A percentile compares a stretch with the other conserved stretches of the same genome.
Evolutionary conservation across 768 basidiomycete genomes (phyloP).

Genomic region (Tricholoma furcatifolium): DNA sequence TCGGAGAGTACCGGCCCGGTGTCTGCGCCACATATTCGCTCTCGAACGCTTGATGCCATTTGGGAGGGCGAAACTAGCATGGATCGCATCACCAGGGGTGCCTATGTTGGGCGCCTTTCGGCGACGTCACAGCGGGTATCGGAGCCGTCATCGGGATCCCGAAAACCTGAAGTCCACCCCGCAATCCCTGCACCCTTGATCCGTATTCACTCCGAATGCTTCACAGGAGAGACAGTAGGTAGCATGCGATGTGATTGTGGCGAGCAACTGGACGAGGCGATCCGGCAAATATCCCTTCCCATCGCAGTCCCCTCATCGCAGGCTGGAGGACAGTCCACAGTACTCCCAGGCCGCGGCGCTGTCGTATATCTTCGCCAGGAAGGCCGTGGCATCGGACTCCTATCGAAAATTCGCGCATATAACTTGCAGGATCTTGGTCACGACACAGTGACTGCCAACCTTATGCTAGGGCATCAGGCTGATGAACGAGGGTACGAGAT

Average conservation of each 20-base stretch:
- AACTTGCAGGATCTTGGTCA: slow-evolving; percentile 97
- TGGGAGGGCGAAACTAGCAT: slow-evolving; percentile 92
- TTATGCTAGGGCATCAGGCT: slow-evolving; percentile 91
- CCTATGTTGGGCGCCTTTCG: slow-evolving; percentile 86
- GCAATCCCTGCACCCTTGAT: slow-evolving; percentile 75
- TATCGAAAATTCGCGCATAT: slow-evolving; percentile 96
- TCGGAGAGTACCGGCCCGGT: slow-evolving; percentile 35
- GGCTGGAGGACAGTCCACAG: slow-evolving; percentile 27
- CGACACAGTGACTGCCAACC: slow-evolving; percentile 97
- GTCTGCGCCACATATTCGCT: slow-evolving; percentile 70
- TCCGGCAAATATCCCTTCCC: slow-evolving; percentile 80
- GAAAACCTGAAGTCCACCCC: slow-evolving; percentile 19
- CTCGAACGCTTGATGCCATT: slow-evolving; percentile 72
- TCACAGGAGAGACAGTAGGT: slow-evolving; percentile 96
- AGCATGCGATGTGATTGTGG: slow-evolving; percentile 99
- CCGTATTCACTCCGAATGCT: slow-evolving; percentile 97
- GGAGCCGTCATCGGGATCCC: slow-evolving; percentile 27
- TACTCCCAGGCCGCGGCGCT: slow-evolving; percentile 83
- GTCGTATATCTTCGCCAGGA: slow-evolving; percentile 97
- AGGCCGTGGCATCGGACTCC: slow-evolving; percentile 92
- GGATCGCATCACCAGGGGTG: slow-evolving; percentile 91
- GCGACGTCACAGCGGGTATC: slow-evolving; percentile 48
- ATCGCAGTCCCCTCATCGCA: slow-evolving; percentile 43
- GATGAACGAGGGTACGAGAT: slow-evolving; percentile 94
- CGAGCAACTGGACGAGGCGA: slow-evolving; percentile 97